Percentiles rank a stretch among this genome's conserved stretches.
phyloP scores from a whole-genome alignment of 2,329 filamentous ascomycete species.

The Fusarium haematococcum region DNA sequence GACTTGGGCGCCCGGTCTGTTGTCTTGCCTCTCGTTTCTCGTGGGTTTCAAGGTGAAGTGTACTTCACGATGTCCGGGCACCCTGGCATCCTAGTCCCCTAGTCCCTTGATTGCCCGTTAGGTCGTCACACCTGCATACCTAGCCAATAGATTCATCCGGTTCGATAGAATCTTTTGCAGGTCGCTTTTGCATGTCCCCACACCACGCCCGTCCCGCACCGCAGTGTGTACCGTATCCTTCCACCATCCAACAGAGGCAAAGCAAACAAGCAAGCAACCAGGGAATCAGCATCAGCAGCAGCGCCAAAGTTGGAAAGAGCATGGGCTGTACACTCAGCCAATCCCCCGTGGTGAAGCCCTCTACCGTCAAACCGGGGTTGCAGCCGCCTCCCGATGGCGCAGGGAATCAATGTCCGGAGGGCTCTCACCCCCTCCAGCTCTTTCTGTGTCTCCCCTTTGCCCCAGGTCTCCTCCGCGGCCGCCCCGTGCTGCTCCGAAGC shows the following conservation, averaged over 20 bases:
- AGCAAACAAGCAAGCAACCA: background rate
- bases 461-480: slow-evolving; percentile 1
- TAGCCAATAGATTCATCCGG: slow-evolving; percentile 28
- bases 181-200: slow-evolving; percentile 11
- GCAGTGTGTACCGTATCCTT: slow-evolving; percentile 6
- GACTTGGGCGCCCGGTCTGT: background rate
- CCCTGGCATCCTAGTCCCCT: slow-evolving; percentile 18
- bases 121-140: slow-evolving; percentile 20
- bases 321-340: background rate
- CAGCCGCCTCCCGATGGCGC: slow-evolving; percentile 13
- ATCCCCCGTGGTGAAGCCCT: slow-evolving; percentile 7
- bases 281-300: slow-evolving; percentile 11
- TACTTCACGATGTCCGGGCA: slow-evolving; percentile 19
- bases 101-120: slow-evolving; percentile 36
- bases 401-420: slow-evolving; percentile 38
- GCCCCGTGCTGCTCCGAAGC: slow-evolving; percentile 37
- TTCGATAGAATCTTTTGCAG: slow-evolving; percentile 14
- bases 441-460: background rate
- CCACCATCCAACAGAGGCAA: slow-evolving; percentile 9
- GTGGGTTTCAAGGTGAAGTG: slow-evolving; percentile 22
- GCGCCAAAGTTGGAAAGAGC: background rate
- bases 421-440: slow-evolving; percentile 9
- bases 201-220: slow-evolving; percentile 11
- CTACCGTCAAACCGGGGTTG: slow-evolving; percentile 11
- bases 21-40: slow-evolving; percentile 12